Conservation (phyloP, 768 basidiomycete genomes). For the Pluteus cervinus region DNA sequence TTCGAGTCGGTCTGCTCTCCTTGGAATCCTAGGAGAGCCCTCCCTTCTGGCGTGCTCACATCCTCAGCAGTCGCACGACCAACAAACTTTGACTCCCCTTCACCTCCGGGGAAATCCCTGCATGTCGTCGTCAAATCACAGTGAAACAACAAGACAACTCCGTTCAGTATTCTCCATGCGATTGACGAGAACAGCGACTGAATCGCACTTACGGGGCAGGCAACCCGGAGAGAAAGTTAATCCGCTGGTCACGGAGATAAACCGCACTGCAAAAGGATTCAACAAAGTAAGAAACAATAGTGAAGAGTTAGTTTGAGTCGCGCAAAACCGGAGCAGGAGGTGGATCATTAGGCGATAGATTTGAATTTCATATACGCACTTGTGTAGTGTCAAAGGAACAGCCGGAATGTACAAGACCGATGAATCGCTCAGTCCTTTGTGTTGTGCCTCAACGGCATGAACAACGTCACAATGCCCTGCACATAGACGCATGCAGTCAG, state of each 20-base stretch:
- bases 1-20: too few relatives aligned
- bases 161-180: too few relatives aligned
- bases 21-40: conserved; percentile 36
- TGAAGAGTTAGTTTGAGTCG: background rate
- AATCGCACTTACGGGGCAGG: conserved; percentile 38
- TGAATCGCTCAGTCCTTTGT: conserved; percentile 41
- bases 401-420: conserved; percentile 55
- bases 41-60: conserved; percentile 27
- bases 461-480: conserved; percentile 50
- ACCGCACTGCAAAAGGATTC: conserved; percentile 25
- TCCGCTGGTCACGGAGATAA: conserved; percentile 44
- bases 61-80: conserved; percentile 30
- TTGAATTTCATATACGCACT: conserved; percentile 32
- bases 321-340: background rate
- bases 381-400: conserved; percentile 42
- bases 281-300: background rate
- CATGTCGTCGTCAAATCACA: background rate
- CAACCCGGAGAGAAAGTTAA: conserved; percentile 38
- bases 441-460: conserved; percentile 48
- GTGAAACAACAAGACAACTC: too few relatives aligned
- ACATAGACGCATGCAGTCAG: background rate
- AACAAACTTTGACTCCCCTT: conserved; percentile 39
- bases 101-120: conserved; percentile 49
- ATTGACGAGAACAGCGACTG: background rate
- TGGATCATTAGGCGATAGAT: too few relatives aligned